Percentiles rank a stretch among this genome's conserved stretches.
Evolutionary conservation across 805 yeast genomes (phyloP).

Genomic region (Zygosaccharomyces gambellarensis): DNA sequence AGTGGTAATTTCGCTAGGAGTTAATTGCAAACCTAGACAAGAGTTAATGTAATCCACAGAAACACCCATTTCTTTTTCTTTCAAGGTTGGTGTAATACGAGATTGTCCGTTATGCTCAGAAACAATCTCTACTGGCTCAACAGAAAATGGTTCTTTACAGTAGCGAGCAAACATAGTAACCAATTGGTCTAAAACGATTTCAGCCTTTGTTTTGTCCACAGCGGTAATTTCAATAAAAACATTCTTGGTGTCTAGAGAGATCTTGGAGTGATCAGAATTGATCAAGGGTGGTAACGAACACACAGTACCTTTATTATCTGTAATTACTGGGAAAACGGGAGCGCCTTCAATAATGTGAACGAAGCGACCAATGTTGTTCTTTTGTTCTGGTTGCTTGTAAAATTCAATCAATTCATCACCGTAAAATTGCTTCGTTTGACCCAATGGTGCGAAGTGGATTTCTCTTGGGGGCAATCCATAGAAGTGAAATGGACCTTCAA

Average conservation of each 20-base stretch:
- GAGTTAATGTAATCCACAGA: conserved; percentile 85
- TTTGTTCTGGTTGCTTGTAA: conserved; percentile 62
- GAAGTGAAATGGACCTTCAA: conserved; percentile 80
- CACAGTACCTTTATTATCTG: conserved; percentile 69
- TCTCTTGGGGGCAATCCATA: conserved; percentile 78
- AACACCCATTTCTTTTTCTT: conserved; percentile 63
- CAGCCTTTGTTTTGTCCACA: conserved; percentile 90
- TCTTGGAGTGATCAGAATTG: conserved; percentile 87
- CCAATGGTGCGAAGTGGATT: conserved; percentile 68
- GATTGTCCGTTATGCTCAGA: conserved; percentile 76
- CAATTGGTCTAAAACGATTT: conserved; percentile 83
- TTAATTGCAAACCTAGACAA: conserved; percentile 76
- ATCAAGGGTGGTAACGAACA: conserved; percentile 96
- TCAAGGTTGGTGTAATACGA: conserved; percentile 69
- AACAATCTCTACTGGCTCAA: conserved; percentile 85
- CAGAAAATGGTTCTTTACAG: conserved; percentile 71
- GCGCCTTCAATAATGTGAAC: conserved; percentile 83
- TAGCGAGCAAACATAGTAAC: conserved; percentile 95
- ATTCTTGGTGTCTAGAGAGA: conserved; percentile 75
- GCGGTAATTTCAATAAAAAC: conserved; percentile 93
- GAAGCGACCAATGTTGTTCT: conserved; percentile 84
- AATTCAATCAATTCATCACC: conserved; percentile 82
- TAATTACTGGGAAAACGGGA: conserved; percentile 85
- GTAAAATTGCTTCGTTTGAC: conserved; percentile 62
- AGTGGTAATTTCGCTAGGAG: conserved; percentile 60